Evolutionary conservation across 352 stramenopile genomes (phyloP).

Genomic region (Thraustotheca clavata): DNA sequence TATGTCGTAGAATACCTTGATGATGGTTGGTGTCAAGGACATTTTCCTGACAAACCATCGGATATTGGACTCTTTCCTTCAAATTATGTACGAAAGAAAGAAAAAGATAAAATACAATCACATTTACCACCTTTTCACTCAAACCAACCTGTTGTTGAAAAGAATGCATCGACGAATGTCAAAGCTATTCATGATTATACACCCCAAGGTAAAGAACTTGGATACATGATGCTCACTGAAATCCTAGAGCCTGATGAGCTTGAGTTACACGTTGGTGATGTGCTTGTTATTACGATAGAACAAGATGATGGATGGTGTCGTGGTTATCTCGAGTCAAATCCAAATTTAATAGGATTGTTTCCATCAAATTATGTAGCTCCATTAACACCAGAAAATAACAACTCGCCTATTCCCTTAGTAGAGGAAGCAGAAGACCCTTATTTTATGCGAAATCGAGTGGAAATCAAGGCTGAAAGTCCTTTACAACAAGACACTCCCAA

Average conservation of each 20-base stretch:
- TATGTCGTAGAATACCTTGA: background rate
- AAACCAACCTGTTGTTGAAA: too few relatives aligned
- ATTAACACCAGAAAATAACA: background rate
- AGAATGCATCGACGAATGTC: background rate
- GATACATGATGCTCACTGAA: background rate
- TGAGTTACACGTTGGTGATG: background rate
- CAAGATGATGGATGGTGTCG: slow-evolving; percentile 19
- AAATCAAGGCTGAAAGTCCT: background rate
- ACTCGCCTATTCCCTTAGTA: background rate
- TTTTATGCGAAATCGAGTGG: background rate
- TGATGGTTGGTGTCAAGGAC: slow-evolving; percentile 18
- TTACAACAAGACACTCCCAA: too few relatives aligned
- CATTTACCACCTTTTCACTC: background rate
- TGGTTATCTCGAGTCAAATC: background rate
- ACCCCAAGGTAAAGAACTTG: background rate
- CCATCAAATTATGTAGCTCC: slow-evolving; percentile 10
- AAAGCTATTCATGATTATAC: slow-evolving; percentile 5
- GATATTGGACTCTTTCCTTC: background rate
- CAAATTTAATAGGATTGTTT: slow-evolving; percentile 5
- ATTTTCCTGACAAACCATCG: background rate
- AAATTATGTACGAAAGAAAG: background rate
- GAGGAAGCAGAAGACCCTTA: background rate
- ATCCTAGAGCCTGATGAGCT: slow-evolving; percentile 5
- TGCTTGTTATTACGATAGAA: slow-evolving; percentile 1
- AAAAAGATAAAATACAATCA: background rate